A percentile compares a stretch with the other conserved stretches of the same genome.
Evolutionary conservation across 2,329 filamentous ascomycete genomes (phyloP).

Genomic region (Cadophora malorum): DNA sequence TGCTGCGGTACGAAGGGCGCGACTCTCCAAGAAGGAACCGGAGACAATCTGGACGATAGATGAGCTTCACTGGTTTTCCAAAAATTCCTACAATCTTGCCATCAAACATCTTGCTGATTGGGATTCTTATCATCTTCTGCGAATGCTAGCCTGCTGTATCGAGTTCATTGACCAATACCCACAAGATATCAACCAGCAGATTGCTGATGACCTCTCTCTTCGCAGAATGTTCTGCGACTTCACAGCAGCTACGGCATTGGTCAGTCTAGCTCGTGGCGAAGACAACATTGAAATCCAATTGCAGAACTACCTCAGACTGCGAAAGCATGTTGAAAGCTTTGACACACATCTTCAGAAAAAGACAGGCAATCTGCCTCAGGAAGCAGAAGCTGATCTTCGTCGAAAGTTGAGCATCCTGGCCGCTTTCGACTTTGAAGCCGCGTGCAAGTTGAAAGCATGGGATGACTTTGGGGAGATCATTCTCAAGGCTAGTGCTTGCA

Average conservation of each 20-base stretch:
- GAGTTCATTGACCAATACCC: slow-evolving; percentile 60
- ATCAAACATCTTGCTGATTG: slow-evolving; percentile 65
- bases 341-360: slow-evolving; percentile 53
- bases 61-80: slow-evolving; percentile 85
- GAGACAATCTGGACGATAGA: slow-evolving; percentile 57
- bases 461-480: slow-evolving; percentile 68
- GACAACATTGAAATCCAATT: slow-evolving; percentile 58
- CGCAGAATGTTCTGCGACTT: slow-evolving; percentile 76
- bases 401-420: slow-evolving; percentile 70
- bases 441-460: slow-evolving; percentile 71
- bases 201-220: slow-evolving; percentile 57
- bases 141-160: slow-evolving; percentile 62
- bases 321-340: slow-evolving; percentile 67
- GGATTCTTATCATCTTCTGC: slow-evolving; percentile 58
- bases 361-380: slow-evolving; percentile 50
- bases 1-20: slow-evolving; percentile 50
- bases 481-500: slow-evolving; percentile 53
- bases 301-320: slow-evolving; percentile 66
- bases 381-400: slow-evolving; percentile 58
- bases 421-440: slow-evolving; percentile 81
- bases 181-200: slow-evolving; percentile 50
- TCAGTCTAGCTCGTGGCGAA: slow-evolving; percentile 59
- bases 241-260: slow-evolving; percentile 59
- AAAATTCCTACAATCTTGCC: slow-evolving; percentile 80
- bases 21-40: slow-evolving; percentile 44